These are phyloP conservation scores for Dendrobium nobile DNA, from an alignment of 106 monocot species.

Conservation along the genomic window DNA sequence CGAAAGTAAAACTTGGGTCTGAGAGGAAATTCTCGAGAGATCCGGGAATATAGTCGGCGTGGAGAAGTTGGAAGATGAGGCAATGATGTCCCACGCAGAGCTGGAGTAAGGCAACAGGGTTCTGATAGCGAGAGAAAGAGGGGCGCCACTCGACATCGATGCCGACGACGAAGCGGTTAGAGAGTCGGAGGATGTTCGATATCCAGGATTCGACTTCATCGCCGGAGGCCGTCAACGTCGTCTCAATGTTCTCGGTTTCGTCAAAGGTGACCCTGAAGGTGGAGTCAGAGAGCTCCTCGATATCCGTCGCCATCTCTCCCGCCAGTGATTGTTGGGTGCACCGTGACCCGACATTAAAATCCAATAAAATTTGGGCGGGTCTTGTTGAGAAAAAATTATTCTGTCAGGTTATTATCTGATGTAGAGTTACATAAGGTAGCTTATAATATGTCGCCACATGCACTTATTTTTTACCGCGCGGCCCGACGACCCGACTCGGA, in stretches of 20 bases:
- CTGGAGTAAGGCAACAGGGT: constrained; percentile 60
- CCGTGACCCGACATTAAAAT: too few relatives aligned
- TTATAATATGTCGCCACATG: too few relatives aligned
- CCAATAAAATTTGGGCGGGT: too few relatives aligned
- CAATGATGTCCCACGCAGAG: constrained; percentile 55
- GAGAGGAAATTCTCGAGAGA: constrained; percentile 31
- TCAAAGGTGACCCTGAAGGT: constrained; percentile 23
- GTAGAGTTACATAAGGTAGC: too few relatives aligned
- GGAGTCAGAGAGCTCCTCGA: constrained; percentile 7
- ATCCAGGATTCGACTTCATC: constrained; percentile 23
- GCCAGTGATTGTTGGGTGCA: neutral
- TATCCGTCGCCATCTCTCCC: constrained; percentile 2
- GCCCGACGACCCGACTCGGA: too few relatives aligned
- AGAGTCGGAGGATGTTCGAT: constrained; percentile 16
- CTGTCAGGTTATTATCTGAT: too few relatives aligned
- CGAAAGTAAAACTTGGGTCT: constrained; percentile 32
- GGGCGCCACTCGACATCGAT: constrained; percentile 67
- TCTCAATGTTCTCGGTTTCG: constrained; percentile 17
- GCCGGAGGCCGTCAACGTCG: constrained; percentile 34
- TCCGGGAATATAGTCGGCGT: constrained; percentile 39
- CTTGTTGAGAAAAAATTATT: too few relatives aligned
- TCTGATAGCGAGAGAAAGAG: constrained; percentile 12
- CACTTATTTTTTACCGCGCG: too few relatives aligned
- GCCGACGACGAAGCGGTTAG: constrained; percentile 36
- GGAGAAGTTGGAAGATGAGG: constrained; percentile 49